Evolutionary conservation across 805 yeast species (phyloP), one percentile per base, ranked within the genome.

Genomic region (Metschnikowia hibisci): DNA sequence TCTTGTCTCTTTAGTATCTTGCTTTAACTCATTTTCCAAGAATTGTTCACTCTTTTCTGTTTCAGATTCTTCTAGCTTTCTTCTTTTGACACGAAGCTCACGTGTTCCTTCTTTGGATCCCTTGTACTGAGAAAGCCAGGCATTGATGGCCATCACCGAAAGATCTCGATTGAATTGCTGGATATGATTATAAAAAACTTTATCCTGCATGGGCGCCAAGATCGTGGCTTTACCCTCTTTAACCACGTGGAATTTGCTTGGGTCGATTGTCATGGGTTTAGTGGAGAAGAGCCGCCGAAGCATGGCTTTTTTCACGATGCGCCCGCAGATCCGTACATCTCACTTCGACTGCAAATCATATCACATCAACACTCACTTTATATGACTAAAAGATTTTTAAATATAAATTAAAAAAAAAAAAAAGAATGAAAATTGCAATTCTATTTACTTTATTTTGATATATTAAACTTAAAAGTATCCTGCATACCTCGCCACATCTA

Each of bases 151-250:
- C 54, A 84, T 69, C 5, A 87, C 84, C 52, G 95, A 84, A 38
- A 93, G 67, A 60, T 93, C 99, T 55, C 99, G 77, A 63, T 93
- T 93, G 66, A 89, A 93, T 65, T 91, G 98, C 66, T 93, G 99
- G 43, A 93, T 85, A 8, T 96, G 97, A 61, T 93, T 93, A 66
- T 93, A 93, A 60, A 93, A 93, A 9, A 93, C 99, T 46, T 75
- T 73, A 52, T 86, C 89, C 38, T 81, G 81, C 55, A 86, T 83
- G 4, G 96, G 91, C 48, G 84, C 85, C 26, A 90, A 69, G 34
- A 93, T 81, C 18, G 82, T 77, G 11, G 98, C 97, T 43, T 75
- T 69, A 2, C 99, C 99, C 62, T 93, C 99, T 34, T 60, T 68
- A 22, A 74, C 65, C 18, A 65, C 56, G 32, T 60, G 58, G 50